phyloP scores from a whole-genome alignment of 768 basidiomycete genomes.

The Mycena crocata region DNA sequence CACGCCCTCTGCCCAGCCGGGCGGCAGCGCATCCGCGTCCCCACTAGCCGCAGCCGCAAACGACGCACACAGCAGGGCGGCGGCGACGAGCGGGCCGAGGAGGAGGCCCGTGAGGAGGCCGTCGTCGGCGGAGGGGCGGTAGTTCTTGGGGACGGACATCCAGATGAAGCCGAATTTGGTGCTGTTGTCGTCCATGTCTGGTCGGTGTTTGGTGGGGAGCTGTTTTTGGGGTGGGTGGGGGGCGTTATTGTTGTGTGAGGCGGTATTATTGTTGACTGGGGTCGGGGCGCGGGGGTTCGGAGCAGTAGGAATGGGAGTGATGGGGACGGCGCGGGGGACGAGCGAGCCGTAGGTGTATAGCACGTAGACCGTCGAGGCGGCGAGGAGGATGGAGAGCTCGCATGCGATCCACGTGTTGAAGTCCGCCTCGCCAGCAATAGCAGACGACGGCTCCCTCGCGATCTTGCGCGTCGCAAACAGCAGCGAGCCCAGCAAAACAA shows the following conservation, averaged over 20 bases:
- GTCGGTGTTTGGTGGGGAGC: conserved; percentile 9
- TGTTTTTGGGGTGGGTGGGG: conserved; percentile 3
- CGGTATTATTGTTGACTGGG: no score
- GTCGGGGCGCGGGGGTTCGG: no score
- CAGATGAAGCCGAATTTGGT: conserved; percentile 78
- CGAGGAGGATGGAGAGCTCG: conserved; percentile 71
- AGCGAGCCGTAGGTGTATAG: conserved; percentile 69
- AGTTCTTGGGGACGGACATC: conserved; percentile 94
- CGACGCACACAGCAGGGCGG: conserved; percentile 70
- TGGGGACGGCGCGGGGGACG: conserved; percentile 29
- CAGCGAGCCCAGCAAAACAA: conserved; percentile 72
- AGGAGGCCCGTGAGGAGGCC: conserved; percentile 87
- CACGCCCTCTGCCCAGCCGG: conserved; percentile 83
- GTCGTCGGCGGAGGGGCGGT: conserved; percentile 85
- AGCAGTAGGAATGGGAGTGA: no score
- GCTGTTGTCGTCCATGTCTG: conserved; percentile 37
- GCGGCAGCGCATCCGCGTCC: conserved; percentile 54
- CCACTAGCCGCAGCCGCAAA: conserved; percentile 32
- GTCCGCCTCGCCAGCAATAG: conserved; percentile 40
- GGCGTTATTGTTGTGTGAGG: conserved; percentile 1
- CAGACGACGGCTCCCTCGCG: conserved; percentile 46
- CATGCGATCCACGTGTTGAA: conserved; percentile 60
- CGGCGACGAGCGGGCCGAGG: conserved; percentile 84
- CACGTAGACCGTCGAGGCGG: conserved; percentile 69
- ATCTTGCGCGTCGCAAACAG: conserved; percentile 66